These are phyloP conservation scores for Abrus pulchellus DNA, from an alignment of 306 rosid species.

Conservation along the genomic window DNA sequence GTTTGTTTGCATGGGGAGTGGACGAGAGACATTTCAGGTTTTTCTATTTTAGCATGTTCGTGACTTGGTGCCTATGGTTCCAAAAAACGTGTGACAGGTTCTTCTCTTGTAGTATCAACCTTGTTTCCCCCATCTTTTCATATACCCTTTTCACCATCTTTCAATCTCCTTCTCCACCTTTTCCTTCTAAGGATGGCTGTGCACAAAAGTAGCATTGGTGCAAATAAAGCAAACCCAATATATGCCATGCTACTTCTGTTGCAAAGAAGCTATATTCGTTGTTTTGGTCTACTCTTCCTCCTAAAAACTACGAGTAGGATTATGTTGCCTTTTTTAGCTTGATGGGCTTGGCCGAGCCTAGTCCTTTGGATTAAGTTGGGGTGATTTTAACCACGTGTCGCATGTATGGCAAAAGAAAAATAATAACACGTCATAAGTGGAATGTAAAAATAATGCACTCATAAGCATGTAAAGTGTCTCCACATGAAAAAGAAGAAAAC, in stretches of 20 bases:
- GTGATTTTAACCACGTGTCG: no score
- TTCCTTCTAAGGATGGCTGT: background rate
- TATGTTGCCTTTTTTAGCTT: background rate
- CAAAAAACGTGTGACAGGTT: background rate
- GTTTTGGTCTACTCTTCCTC: constrained; percentile 11
- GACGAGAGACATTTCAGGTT: constrained; percentile 69
- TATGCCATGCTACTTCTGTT: no score
- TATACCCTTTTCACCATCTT: constrained; percentile 1
- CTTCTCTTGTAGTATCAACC: constrained; percentile 19
- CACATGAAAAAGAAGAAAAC: no score
- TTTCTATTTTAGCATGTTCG: constrained; percentile 54
- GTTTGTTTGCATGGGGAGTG: constrained; percentile 46
- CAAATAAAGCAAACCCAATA: background rate
- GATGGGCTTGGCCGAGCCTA: background rate
- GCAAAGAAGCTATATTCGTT: background rate
- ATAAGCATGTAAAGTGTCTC: no score
- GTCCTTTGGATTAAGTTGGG: background rate
- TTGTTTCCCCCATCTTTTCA: constrained; percentile 41
- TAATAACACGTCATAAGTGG: no score
- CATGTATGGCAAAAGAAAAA: no score
- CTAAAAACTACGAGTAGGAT: background rate
- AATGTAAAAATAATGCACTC: no score
- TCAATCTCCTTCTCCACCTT: constrained; percentile 36
- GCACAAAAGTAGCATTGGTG: constrained; percentile 29
- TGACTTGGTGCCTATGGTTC: constrained; percentile 2